Conservation (phyloP, 2,329 filamentous ascomycete species). For the Calonectria ilicicola region DNA sequence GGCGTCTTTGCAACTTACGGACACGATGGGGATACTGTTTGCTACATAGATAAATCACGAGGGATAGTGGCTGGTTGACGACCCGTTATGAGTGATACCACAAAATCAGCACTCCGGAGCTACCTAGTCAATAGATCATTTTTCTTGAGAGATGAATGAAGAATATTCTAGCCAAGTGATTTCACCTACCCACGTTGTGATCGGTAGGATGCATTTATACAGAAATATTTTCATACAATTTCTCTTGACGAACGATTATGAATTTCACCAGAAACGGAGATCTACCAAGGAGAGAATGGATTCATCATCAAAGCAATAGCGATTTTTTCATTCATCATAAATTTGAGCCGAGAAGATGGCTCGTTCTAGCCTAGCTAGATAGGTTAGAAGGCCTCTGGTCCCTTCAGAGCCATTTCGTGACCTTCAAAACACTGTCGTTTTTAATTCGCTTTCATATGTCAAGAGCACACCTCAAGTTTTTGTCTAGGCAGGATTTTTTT, state of each 20-base stretch:
- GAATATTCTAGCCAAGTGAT: background rate
- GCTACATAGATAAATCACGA: constrained; percentile 38
- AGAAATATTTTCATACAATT: too few relatives aligned
- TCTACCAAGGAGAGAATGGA: background rate
- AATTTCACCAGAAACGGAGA: background rate
- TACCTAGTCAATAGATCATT: constrained; percentile 44
- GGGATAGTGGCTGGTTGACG: constrained; percentile 40
- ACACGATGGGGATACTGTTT: constrained; percentile 28
- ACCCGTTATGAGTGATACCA: constrained; percentile 45
- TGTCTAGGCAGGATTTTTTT: constrained; percentile 17
- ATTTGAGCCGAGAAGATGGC: constrained; percentile 16
- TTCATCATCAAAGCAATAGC: constrained; percentile 24
- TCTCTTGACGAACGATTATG: background rate
- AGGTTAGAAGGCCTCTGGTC: background rate
- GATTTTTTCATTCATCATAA: constrained; percentile 31
- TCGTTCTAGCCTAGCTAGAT: constrained; percentile 18
- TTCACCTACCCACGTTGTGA: background rate
- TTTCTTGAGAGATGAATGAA: constrained; percentile 33
- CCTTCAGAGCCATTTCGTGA: background rate
- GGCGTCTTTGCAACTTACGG: constrained; percentile 43
- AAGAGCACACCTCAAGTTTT: constrained; percentile 19
- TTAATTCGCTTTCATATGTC: background rate
- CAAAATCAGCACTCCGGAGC: constrained; percentile 43
- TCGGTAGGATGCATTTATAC: background rate
- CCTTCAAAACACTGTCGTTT: background rate